Evolutionary conservation across 768 basidiomycete genomes (phyloP).

Genomic region (Boletellus ananiceps): DNA sequence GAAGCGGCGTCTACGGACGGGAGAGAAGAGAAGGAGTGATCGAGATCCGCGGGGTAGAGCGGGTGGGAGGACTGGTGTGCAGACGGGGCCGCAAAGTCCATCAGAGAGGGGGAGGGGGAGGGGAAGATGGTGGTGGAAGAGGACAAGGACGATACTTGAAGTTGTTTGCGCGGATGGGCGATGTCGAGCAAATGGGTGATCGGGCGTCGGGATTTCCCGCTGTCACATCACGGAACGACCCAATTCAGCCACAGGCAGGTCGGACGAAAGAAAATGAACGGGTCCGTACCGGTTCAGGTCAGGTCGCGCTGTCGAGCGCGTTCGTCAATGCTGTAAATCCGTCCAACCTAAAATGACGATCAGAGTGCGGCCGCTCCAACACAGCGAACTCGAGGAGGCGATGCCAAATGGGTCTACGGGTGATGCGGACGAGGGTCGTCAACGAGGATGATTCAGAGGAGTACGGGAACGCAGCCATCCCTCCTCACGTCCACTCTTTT

Average conservation of each 20-base stretch:
- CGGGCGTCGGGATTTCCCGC: slow-evolving; percentile 55
- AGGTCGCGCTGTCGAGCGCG: too few species aligned
- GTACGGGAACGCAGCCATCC: slow-evolving; percentile 15
- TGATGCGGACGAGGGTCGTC: too few species aligned
- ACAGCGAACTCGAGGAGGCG: too few species aligned
- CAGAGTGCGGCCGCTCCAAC: slow-evolving; percentile 11
- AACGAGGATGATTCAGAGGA: neutral
- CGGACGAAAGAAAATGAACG: slow-evolving; percentile 15
- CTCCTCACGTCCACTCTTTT: slow-evolving; percentile 20
- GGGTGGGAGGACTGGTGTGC: slow-evolving; percentile 34
- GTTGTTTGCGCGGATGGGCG: slow-evolving; percentile 28
- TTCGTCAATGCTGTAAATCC: neutral
- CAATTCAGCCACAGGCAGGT: slow-evolving; percentile 36
- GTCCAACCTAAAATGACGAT: slow-evolving; percentile 10
- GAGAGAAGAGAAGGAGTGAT: slow-evolving; percentile 49
- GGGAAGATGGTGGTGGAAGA: slow-evolving; percentile 31
- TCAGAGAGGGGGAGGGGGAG: slow-evolving; percentile 35
- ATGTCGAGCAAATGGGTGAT: slow-evolving; percentile 46
- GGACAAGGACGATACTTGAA: slow-evolving; percentile 32
- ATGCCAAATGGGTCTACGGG: neutral
- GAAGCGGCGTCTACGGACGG: slow-evolving; percentile 37
- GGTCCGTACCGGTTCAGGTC: slow-evolving; percentile 27
- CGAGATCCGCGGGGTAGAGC: slow-evolving; percentile 55
- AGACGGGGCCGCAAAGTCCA: slow-evolving; percentile 47
- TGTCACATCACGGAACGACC: slow-evolving; percentile 36